Conservation (phyloP, 352 stramenopile genomes). For the Saprolegnia diclina region DNA sequence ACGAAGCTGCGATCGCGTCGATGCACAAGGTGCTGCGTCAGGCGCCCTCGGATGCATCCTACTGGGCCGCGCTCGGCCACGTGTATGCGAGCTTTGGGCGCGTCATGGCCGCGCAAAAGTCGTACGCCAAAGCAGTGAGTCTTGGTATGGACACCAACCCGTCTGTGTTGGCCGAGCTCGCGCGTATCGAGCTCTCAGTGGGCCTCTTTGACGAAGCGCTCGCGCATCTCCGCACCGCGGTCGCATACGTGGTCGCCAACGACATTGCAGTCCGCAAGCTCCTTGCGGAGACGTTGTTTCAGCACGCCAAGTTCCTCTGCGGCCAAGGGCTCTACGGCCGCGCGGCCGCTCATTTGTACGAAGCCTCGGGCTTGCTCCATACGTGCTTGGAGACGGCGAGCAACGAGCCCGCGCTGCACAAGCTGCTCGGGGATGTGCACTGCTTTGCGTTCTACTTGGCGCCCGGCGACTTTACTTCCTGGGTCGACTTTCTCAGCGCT, state of each 20-base stretch:
- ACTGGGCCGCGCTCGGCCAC: conserved; percentile 73
- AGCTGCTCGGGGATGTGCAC: conserved; percentile 76
- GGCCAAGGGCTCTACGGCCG: conserved; percentile 69
- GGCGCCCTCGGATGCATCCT: conserved; percentile 49
- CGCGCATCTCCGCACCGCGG: conserved; percentile 31
- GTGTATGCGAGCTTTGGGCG: conserved; percentile 79
- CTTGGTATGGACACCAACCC: conserved; percentile 52
- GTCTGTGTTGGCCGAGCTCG: conserved; percentile 70
- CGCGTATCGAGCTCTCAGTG: conserved; percentile 68
- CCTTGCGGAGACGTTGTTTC: conserved; percentile 64
- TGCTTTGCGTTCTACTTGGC: conserved; percentile 80
- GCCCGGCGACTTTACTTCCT: conserved; percentile 50
- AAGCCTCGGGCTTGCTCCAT: conserved; percentile 47
- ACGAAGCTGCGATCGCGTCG: conserved; percentile 60
- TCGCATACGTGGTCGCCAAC: conserved; percentile 23
- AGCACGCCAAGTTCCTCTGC: conserved; percentile 70
- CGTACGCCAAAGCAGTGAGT: conserved; percentile 70
- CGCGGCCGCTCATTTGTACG: conserved; percentile 51
- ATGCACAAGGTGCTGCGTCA: conserved; percentile 71
- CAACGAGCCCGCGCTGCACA: conserved; percentile 31
- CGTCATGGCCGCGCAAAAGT: conserved; percentile 66
- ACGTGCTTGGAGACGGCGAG: not conserved
- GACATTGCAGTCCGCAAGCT: conserved; percentile 46
- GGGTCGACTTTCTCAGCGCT: conserved; percentile 55
- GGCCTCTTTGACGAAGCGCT: conserved; percentile 69